Base-by-base conservation (phyloP, 306 rosid genomes). In the Sicyos edulis region DNA sequence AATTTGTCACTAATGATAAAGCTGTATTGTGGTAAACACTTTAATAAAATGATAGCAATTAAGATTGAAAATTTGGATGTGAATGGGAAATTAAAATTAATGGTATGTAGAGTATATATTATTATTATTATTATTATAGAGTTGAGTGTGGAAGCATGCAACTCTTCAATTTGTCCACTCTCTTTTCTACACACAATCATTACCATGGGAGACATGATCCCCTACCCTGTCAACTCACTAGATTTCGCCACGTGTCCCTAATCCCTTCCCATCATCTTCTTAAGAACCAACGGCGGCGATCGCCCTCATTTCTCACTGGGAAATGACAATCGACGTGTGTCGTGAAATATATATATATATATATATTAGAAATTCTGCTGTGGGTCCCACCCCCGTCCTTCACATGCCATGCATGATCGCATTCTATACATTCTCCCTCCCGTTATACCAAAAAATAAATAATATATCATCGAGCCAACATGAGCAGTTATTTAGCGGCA, bases 331-430 rank as follows among this genome's bases (percentile, higher is more conserved):
- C 42, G 70, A 64, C 53, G 70, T 64, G 70, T 42, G 53, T 53
- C 42, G 70, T 10, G 42, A 29, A 19, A 64, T 10, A 45, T 7
- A 0, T 40, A 42, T 7, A 42, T 0, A 42, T 26, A 26, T 26
- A 26, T 26, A 26, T 26, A 26, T 26, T 26, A 26, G 3, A 26
- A 26, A 26, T 26, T 3, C 1, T 26, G 3, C 32, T 37, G 20
- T 14, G 40, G 56, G 72, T n/a, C 69, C 69, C 69, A 7, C 42
- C 12, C 13, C 56, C 20, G 6, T 1, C 56, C 55, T 47, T 67
- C 72, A 67, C 72, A 67, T 67, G 72, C 72, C 40, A 49, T 47
- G 72, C 72, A 21, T 67, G 72, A 67, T 67, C 42, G 21, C 72
- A 67, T 67, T 67, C 55, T 47, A 45, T 47, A 47, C n/a, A n/a